Evolutionary conservation across 2,329 filamentous ascomycete species (phyloP), one percentile per base, ranked within the genome.

Genomic region (Orbilia brochopaga): DNA sequence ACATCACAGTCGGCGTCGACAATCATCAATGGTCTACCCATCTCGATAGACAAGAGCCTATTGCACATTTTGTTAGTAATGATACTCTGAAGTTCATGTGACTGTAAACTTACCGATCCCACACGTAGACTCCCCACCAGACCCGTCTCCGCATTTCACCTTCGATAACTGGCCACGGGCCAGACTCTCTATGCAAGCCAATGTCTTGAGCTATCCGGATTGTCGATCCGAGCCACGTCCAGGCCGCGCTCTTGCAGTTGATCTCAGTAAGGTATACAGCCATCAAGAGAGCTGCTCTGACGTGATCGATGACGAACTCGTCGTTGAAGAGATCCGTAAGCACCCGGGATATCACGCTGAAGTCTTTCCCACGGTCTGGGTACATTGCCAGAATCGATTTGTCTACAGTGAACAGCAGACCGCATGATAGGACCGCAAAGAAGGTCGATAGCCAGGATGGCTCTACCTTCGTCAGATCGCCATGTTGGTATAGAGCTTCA

Each of bases 41-140:
- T 83, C 78, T 96, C 92, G 11, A 96, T 82, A 0, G 91, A 88
- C 55, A 95, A 81, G 24, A 90, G 85, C 73, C 87, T 88, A 76
- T 2, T n/a, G 8, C 35, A 40, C 1, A 32, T 8, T 48, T 44
- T 17, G 46, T 74, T 48, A 75, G 70, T 48, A 40, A 44, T 23
- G 5, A n/a, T 40, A 23, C 11, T 15, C 0, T 5, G 51, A 7
- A 69, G 37, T 4, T 56, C 32, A 24, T 30, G 50, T 44, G 1
- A 30, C 21, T 23, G n/a, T 51, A 30, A 7, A 78, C 82, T 77
- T 78, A 88, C 86, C 92, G 87, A 80, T 99, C 94, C 81, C 92
- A 87, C 50, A 91, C 86, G 80, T 97, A 97, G 64, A 96, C 86
- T 13, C 90, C 87, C 92, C 94, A 99, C 93, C 93, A 99, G n/a